phyloP scores from a whole-genome alignment of 2,329 filamentous ascomycete genomes.

The Calonectria multiphialidica region DNA sequence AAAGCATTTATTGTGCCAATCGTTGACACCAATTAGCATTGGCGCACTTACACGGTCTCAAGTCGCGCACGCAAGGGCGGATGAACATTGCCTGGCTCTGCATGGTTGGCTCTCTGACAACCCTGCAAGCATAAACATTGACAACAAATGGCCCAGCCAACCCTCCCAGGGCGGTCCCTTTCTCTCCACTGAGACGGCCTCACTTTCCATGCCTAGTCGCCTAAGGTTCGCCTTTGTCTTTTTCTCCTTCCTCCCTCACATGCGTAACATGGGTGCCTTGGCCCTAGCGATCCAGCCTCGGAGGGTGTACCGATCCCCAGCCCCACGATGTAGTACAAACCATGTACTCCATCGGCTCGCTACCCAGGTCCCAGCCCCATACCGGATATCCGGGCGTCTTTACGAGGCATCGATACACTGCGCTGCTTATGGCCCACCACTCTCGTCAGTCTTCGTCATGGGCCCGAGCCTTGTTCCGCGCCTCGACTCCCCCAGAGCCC shows the following conservation, averaged over 20 bases:
- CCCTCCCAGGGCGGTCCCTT: slow-evolving; percentile 1
- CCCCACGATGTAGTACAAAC: neutral
- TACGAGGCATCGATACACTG: slow-evolving; percentile 12
- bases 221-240: neutral
- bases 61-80: neutral
- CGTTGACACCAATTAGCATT: neutral
- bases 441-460: neutral
- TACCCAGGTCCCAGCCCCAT: neutral
- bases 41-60: neutral
- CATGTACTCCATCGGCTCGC: neutral
- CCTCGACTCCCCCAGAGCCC: neutral
- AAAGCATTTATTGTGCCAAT: neutral
- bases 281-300: neutral
- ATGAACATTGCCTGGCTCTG: neutral
- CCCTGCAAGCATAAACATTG: slow-evolving; percentile 6
- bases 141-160: neutral
- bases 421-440: neutral
- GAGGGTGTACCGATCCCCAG: neutral
- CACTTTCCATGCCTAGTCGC: neutral
- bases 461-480: neutral
- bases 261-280: slow-evolving; percentile 4
- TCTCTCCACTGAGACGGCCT: neutral
- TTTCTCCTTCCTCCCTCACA: neutral
- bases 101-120: neutral
- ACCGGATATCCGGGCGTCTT: slow-evolving; percentile 17